A percentile compares a stretch with the other conserved stretches of the same genome.
Evolutionary conservation across 2,329 filamentous ascomycete species (phyloP).

Genomic region (Aureobasidium sp.): DNA sequence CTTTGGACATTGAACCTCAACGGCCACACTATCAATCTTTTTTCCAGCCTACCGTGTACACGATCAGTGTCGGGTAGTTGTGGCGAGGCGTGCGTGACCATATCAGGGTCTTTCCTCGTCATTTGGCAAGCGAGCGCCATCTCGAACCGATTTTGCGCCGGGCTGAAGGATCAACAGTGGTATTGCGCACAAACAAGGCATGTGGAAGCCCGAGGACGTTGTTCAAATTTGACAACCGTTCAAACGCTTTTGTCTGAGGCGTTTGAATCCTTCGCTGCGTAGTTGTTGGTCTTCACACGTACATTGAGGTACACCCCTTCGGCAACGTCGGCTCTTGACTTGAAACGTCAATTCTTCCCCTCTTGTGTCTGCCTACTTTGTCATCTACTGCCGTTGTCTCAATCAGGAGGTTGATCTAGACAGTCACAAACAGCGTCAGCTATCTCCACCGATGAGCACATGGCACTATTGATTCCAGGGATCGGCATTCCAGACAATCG

Average conservation of each 20-base stretch:
- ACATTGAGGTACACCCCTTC: neutral
- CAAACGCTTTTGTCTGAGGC: neutral
- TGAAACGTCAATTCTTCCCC: neutral
- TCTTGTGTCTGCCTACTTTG: neutral
- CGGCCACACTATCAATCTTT: neutral
- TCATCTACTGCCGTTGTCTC: neutral
- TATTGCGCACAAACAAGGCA: neutral
- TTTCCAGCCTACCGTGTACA: neutral
- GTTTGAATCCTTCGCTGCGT: neutral
- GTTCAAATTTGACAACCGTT: neutral
- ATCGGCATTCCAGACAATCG: neutral
- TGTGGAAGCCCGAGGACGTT: neutral
- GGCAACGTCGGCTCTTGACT: neutral
- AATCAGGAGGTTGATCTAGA: neutral
- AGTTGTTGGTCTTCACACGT: neutral
- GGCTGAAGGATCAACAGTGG: neutral
- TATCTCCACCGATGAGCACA: neutral
- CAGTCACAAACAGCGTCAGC: neutral
- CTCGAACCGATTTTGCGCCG: neutral
- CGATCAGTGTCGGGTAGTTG: neutral
- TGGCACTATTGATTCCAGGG: neutral
- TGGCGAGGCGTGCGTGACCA: neutral
- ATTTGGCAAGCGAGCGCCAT: neutral
- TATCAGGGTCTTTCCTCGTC: too few species aligned
- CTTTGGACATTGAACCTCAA: neutral